Percentiles rank a stretch among this genome's conserved stretches.
phyloP scores from a whole-genome alignment of 345 rosid genomes.

The Cardiospermum halicacabum region DNA sequence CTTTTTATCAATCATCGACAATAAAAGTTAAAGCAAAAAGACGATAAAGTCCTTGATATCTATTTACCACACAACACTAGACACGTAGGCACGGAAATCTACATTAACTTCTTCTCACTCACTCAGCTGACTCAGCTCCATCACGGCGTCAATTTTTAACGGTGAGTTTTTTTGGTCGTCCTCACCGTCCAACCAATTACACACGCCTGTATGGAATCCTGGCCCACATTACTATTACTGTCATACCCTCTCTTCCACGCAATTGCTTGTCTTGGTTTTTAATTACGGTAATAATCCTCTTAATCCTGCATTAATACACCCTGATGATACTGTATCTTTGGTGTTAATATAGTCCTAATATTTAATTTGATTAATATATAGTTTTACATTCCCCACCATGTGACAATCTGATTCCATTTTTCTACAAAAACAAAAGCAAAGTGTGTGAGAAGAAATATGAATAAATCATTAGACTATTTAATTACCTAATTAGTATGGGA shows the following conservation, averaged over 20 bases:
- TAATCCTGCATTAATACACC: neutral
- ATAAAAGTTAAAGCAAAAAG: neutral
- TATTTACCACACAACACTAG: neutral
- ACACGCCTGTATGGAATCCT: neutral
- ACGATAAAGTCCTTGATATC: neutral
- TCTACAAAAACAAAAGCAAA: neutral
- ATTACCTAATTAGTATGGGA: no score
- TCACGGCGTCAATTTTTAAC: neutral
- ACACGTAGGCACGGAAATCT: conserved; percentile 2
- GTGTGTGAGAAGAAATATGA: no score
- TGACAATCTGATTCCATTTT: neutral
- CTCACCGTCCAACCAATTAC: neutral
- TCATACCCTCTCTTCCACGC: neutral
- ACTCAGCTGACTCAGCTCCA: neutral
- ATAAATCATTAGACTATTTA: no score
- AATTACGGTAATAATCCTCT: neutral
- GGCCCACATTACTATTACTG: neutral
- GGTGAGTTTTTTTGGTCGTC: conserved; percentile 6
- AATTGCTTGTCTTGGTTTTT: neutral
- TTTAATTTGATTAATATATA: neutral
- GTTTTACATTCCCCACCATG: neutral
- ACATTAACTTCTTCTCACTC: no score
- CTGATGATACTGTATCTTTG: no score
- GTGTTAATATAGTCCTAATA: neutral
- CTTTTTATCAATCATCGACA: no score